Base-by-base conservation (phyloP, 208 protist species). In the Crithidia expoeki region DNA sequence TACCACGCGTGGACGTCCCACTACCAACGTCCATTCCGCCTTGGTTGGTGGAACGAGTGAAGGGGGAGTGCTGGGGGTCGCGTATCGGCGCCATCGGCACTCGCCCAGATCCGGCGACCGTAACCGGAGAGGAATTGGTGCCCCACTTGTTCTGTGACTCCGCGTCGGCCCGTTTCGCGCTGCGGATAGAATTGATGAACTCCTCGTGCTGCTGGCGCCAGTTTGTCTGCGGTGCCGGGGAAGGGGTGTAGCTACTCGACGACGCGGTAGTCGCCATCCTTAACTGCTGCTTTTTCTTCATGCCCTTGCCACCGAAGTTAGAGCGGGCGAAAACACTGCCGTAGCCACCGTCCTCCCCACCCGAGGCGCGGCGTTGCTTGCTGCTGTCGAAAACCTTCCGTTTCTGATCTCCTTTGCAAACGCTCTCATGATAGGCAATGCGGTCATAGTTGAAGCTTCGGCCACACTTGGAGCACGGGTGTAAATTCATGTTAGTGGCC, bases 201-300 rank as follows among this genome's bases (percentile, higher is more conserved):
- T 97, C 90, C 47, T 91, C 86, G 73, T 98, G 95, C 62, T 96
- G 78, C 69, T 93, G 74, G 4, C 91, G 79, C 93, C 95, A 98
- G 51, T 74, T 89, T 12, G 86, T 91, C 28, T 74, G 66, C 9
- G 83, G 81, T 19, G 80, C 61, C 2, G 81, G 71, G 0, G 72
- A 72, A 30, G 79, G 61, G 23, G 62, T 64, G 60, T 76, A 78
- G 57, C 36, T 36, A 16, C 68, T 78, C 62, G 64, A 72, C 36
- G 10, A 5, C 42, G 42, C 42, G 33, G 57, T 72, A 32, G 49
- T 77, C 14, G 57, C n/a, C 30, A 42, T 61, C 12, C 36, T 64
- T 21, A 62, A 61, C 7, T 30, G 21, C 32, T 68, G 27, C 52
- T 74, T 72, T 61, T 58, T 53, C 32, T 62, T 42, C 32, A 23